Evolutionary conservation across 805 yeast species (phyloP), one percentile per base, ranked within the genome.

Genomic region (Metschnikowia rubicola): DNA sequence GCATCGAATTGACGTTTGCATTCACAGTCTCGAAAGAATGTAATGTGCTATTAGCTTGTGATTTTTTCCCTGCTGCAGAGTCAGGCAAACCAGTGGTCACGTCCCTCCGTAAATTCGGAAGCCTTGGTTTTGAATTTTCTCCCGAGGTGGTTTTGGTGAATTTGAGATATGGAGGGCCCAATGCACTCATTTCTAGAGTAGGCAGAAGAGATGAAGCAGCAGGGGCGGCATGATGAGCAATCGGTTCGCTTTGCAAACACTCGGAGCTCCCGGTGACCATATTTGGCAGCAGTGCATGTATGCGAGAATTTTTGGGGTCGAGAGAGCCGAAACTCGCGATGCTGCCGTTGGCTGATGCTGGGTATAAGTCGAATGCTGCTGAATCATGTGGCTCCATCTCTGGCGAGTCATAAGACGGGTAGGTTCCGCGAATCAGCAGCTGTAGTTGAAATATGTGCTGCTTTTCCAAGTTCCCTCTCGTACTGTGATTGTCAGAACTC

Each of bases 21-120:
- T 66, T 58, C 5, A 67, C 69, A 8, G 64, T 53, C n/a, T 62
- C 60, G 52, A 67, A 71, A 1, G 74, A 64, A 35, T 62, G 71
- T 8, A 67, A 52, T 3, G 66, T 52, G n/a, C 61, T 47, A 32
- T 35, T 41, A 3, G 44, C 19, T 29, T 43, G 44, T 28, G 19
- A 21, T 11, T 37, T 42, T 34, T 40, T 21, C 7, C 26, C 26
- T 21, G 26, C 26, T 21, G 26, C 26, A 21, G 26, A 21, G 26
- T 21, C 26, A 21, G 26, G 26, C 26, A 21, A 21, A 7, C 26
- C 7, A 21, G 26, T 21, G 26, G 26, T 5, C 26, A 21, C 26
- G 7, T 36, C 41, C 19, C 17, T 36, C 10, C 21, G 26, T 12
- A 38, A 13, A 8, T 30, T 32, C 31, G 10, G 8, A 4, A n/a